Percentiles rank a stretch among this genome's conserved stretches.
These are phyloP conservation scores for Elymus sibiricus DNA, from an alignment of 176 grass and related monocot species.

Conservation along the genomic window DNA sequence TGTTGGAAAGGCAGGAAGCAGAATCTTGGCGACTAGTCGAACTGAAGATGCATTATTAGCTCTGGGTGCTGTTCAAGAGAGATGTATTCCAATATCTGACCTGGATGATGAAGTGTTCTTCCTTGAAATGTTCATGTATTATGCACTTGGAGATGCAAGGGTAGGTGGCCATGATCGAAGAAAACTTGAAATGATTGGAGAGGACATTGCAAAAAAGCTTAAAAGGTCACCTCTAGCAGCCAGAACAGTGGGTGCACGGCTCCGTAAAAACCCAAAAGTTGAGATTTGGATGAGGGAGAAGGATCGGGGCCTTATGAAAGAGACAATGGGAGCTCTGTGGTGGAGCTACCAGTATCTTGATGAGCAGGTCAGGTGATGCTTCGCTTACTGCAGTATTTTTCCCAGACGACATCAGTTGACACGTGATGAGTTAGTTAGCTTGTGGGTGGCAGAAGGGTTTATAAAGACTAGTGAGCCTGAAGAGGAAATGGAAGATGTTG, in stretches of 20 bases:
- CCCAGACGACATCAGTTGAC: neutral
- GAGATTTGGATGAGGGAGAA: too few relatives aligned
- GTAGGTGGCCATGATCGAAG: neutral
- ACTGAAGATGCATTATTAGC: neutral
- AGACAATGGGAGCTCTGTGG: neutral
- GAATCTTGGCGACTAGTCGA: neutral
- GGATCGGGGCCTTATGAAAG: too few relatives aligned
- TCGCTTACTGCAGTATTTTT: neutral
- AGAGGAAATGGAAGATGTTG: too few relatives aligned
- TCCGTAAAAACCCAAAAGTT: too few relatives aligned
- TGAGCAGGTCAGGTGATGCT: too few relatives aligned
- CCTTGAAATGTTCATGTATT: neutral
- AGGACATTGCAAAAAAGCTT: neutral
- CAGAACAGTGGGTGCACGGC: neutral
- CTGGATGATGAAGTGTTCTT: neutral
- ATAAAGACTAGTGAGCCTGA: neutral
- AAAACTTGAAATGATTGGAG: neutral
- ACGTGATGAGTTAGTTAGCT: neutral
- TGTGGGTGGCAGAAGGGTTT: neutral
- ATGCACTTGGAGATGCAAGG: neutral
- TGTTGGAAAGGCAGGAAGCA: neutral
- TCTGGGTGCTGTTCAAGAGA: neutral
- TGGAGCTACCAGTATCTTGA: neutral
- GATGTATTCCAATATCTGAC: neutral
- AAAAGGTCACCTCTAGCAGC: neutral